Evolutionary conservation across 73 alveolate species (phyloP).

Genomic region (Effrenium voratum): DNA sequence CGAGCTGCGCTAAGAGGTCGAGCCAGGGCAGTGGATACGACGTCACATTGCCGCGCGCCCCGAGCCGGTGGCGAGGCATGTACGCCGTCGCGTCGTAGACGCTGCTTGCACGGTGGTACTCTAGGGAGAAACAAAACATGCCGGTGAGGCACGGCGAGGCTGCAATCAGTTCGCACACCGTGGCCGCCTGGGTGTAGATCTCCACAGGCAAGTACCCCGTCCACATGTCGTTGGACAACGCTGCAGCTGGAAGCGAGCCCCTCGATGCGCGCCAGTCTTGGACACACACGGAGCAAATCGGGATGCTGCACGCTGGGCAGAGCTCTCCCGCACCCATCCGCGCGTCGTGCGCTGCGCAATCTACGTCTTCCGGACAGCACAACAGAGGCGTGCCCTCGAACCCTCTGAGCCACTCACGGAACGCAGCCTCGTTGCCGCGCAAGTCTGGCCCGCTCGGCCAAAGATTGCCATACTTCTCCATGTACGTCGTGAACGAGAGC

Average conservation of each 20-base stretch:
- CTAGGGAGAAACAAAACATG: not conserved
- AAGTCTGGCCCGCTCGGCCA: too few relatives aligned
- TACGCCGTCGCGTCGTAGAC: not conserved
- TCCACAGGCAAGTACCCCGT: not conserved
- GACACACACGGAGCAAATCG: not conserved
- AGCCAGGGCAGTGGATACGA: not conserved
- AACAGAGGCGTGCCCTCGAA: not conserved
- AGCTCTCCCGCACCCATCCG: not conserved
- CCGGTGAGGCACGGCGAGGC: not conserved
- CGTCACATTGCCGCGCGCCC: constrained; percentile 1
- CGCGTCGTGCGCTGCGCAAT: not conserved
- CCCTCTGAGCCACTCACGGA: not conserved
- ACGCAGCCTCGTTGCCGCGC: too few relatives aligned
- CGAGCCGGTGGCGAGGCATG: not conserved
- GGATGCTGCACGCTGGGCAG: not conserved
- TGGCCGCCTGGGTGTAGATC: not conserved
- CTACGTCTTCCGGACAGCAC: not conserved
- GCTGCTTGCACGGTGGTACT: not conserved
- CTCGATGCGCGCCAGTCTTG: not conserved
- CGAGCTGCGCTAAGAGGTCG: not conserved
- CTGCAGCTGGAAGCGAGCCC: not conserved
- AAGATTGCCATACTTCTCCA: too few relatives aligned
- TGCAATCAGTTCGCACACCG: not conserved
- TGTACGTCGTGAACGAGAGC: too few relatives aligned
- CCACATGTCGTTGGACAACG: not conserved